Percentiles rank a stretch among this genome's conserved stretches.
phyloP scores from a whole-genome alignment of 2,329 filamentous ascomycete species.

The Aspergillus chevalieri region DNA sequence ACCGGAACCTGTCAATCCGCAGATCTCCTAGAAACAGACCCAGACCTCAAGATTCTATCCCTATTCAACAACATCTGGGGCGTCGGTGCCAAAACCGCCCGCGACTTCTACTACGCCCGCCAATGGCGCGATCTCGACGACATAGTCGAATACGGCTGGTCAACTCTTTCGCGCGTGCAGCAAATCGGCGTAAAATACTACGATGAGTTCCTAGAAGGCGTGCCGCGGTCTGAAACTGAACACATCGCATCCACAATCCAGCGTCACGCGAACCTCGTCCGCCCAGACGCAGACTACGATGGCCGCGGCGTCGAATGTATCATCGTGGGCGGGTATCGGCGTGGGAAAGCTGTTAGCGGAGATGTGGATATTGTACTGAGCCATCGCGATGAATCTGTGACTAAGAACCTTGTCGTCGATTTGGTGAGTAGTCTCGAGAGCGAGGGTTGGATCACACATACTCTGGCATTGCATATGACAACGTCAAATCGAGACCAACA shows the following conservation, averaged over 20 bases:
- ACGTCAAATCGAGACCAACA: slow-evolving; percentile 68
- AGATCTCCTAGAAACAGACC: slow-evolving; percentile 57
- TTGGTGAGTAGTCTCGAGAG: slow-evolving; percentile 66
- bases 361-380: slow-evolving; percentile 84
- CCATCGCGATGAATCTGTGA: slow-evolving; percentile 65
- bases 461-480: slow-evolving; percentile 62
- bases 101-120: slow-evolving; percentile 69
- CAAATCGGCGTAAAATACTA: slow-evolving; percentile 94
- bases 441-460: slow-evolving; percentile 71
- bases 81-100: slow-evolving; percentile 75
- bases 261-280: slow-evolving; percentile 59
- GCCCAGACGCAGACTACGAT: slow-evolving; percentile 38
- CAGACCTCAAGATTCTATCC: slow-evolving; percentile 58
- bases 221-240: slow-evolving; percentile 69
- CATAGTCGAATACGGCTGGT: slow-evolving; percentile 76
- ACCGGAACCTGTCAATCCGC: slow-evolving; percentile 59
- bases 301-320: slow-evolving; percentile 49
- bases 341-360: slow-evolving; percentile 66
- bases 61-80: slow-evolving; percentile 85
- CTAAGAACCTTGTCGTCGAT: slow-evolving; percentile 63
- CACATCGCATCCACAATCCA: slow-evolving; percentile 60
- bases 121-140: slow-evolving; percentile 83
- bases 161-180: slow-evolving; percentile 66
- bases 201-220: slow-evolving; percentile 68
- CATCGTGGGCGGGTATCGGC: slow-evolving; percentile 74